Evolutionary conservation across 2,329 filamentous ascomycete genomes (phyloP).

Genomic region (Colletotrichum sp.): DNA sequence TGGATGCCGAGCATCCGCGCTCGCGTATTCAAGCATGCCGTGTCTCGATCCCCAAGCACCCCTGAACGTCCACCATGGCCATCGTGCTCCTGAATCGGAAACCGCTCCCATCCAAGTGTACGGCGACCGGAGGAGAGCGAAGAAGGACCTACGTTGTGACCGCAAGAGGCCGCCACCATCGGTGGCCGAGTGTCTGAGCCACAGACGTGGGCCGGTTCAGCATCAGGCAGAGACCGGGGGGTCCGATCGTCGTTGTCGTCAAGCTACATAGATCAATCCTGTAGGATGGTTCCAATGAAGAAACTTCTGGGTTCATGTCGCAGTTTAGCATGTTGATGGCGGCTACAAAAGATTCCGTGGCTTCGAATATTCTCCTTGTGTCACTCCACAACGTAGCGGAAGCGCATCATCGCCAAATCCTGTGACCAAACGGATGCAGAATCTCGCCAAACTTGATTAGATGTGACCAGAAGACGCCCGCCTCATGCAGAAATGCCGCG

Average conservation of each 20-base stretch:
- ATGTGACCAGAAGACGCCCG: background rate
- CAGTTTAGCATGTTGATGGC: background rate
- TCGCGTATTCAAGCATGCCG: conserved; percentile 8
- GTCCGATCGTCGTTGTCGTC: background rate
- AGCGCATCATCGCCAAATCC: background rate
- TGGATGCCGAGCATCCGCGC: background rate
- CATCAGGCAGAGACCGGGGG: background rate
- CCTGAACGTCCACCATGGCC: background rate
- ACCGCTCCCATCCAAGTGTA: background rate
- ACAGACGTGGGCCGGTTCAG: conserved; percentile 3
- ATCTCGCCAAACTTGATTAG: background rate
- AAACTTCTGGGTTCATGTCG: background rate
- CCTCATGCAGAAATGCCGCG: background rate
- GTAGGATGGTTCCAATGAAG: background rate
- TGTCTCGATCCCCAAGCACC: conserved; percentile 4
- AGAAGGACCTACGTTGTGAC: background rate
- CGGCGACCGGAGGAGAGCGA: background rate
- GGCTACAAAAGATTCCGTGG: background rate
- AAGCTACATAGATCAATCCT: background rate
- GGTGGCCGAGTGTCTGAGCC: conserved; percentile 1
- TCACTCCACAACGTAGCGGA: background rate
- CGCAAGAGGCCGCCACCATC: background rate
- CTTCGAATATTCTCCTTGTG: background rate
- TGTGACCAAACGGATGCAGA: background rate
- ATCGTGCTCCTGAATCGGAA: background rate